Conservation (phyloP, 768 basidiomycete genomes). For the Boletus rubroflammeus region DNA sequence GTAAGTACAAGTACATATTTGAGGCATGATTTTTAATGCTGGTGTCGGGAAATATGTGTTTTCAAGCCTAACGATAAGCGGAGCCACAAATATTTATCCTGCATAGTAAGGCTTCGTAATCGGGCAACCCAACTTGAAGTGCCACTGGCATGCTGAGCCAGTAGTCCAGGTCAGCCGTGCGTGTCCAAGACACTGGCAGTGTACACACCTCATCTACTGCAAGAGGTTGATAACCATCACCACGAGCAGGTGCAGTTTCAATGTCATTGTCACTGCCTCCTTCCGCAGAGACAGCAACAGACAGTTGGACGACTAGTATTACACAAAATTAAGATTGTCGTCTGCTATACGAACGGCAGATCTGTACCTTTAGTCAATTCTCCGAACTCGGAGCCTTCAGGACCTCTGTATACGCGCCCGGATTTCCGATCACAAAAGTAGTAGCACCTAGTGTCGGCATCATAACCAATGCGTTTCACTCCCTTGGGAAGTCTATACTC, state of each 20-base stretch:
- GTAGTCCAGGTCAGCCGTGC: no score
- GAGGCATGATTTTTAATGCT: no score
- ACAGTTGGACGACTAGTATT: constrained; percentile 32
- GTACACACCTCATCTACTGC: constrained; percentile 45
- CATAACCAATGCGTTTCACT: constrained; percentile 68
- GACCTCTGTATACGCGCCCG: constrained; percentile 55
- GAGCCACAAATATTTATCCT: no score
- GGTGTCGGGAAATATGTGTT: no score
- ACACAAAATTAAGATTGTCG: not conserved
- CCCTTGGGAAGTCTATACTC: constrained; percentile 52
- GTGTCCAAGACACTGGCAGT: not conserved
- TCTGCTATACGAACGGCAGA: not conserved
- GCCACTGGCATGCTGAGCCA: no score
- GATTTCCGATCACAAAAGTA: constrained; percentile 54
- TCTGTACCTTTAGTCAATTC: constrained; percentile 41
- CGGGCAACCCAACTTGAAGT: no score
- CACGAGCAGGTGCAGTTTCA: constrained; percentile 52
- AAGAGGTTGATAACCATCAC: constrained; percentile 57
- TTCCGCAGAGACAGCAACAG: constrained; percentile 25
- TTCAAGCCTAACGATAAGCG: no score
- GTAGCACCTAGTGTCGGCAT: constrained; percentile 66
- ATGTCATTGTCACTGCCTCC: constrained; percentile 41
- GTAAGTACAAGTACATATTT: no score
- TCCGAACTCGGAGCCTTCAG: constrained; percentile 61
- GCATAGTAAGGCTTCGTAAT: no score